These are phyloP conservation scores for Mycena polygramma DNA, from an alignment of 768 basidiomycete genomes.

Conservation along the genomic window DNA sequence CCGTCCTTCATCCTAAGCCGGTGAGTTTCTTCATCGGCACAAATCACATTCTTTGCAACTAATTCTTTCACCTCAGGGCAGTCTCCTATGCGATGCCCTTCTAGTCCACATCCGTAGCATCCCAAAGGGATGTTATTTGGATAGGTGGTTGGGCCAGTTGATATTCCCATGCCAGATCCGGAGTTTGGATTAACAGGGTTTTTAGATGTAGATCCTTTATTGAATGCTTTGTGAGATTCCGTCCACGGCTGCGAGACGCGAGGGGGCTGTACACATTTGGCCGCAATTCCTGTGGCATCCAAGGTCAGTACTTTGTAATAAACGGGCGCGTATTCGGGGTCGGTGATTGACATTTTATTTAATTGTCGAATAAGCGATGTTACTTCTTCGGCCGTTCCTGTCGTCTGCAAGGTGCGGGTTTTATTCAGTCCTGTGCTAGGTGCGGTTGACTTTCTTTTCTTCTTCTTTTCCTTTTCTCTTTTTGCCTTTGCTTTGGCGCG, in stretches of 20 bases:
- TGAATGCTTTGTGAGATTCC: neutral
- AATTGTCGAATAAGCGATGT: slow-evolving; percentile 27
- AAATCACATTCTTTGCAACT: neutral
- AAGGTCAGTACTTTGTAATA: slow-evolving; percentile 17
- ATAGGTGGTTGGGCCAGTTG: no score
- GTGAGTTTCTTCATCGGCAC: neutral
- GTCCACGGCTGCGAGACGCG: slow-evolving; percentile 6
- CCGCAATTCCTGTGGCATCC: no score
- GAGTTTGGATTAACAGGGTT: no score
- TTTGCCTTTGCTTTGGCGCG: no score
- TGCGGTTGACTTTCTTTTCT: neutral
- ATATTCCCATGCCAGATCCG: no score
- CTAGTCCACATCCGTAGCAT: no score
- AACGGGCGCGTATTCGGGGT: slow-evolving; percentile 24
- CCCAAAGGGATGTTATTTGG: no score
- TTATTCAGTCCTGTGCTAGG: neutral
- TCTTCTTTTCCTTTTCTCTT: neutral
- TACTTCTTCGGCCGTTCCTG: slow-evolving; percentile 23
- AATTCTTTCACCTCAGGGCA: neutral
- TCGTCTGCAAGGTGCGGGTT: neutral
- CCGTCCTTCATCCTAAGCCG: neutral
- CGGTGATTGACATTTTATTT: slow-evolving; percentile 25
- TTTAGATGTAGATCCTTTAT: no score
- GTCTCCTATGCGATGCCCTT: slow-evolving; percentile 1
- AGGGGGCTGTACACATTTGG: no score